Percentiles rank a stretch among this genome's conserved stretches.
These are phyloP conservation scores for Stagonosporopsis vannaccii DNA, from an alignment of 2,329 filamentous ascomycete genomes.

Conservation along the genomic window DNA sequence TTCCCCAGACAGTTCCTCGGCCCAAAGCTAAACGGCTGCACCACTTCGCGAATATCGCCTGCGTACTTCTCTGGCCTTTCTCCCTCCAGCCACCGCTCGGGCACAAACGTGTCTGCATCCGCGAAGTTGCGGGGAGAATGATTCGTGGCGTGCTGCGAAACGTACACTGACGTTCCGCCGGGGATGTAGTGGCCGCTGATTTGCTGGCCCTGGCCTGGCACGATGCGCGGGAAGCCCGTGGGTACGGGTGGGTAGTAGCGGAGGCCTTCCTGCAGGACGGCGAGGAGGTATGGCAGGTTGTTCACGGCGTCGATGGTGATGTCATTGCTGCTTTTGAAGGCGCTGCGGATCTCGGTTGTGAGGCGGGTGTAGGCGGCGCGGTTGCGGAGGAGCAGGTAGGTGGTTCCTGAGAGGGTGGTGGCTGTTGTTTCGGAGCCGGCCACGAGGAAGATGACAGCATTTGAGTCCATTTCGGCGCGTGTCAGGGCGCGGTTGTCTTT, in stretches of 20 bases:
- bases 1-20: conserved; percentile 41
- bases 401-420: conserved; percentile 52
- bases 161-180: conserved; percentile 34
- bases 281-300: conserved; percentile 39
- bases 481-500: conserved; percentile 24
- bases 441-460: conserved; percentile 44
- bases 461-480: conserved; percentile 46
- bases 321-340: conserved; percentile 23
- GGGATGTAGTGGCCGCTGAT: conserved; percentile 40
- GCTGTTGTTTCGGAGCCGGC: conserved; percentile 59
- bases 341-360: conserved; percentile 31
- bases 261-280: conserved; percentile 36
- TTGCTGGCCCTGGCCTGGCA: conserved; percentile 30
- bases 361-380: conserved; percentile 27
- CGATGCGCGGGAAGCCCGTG: conserved; percentile 39
- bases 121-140: conserved; percentile 39
- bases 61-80: conserved; percentile 29
- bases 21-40: conserved; percentile 41
- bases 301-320: conserved; percentile 40
- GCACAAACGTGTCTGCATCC: conserved; percentile 34
- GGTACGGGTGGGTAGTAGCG: conserved; percentile 40
- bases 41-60: conserved; percentile 40
- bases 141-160: conserved; percentile 43
- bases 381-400: conserved; percentile 50
- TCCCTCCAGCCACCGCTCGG: conserved; percentile 50